Evolutionary conservation across 768 basidiomycete species (phyloP), one percentile per base, ranked within the genome.

Genomic region (Boletus rubropictus): DNA sequence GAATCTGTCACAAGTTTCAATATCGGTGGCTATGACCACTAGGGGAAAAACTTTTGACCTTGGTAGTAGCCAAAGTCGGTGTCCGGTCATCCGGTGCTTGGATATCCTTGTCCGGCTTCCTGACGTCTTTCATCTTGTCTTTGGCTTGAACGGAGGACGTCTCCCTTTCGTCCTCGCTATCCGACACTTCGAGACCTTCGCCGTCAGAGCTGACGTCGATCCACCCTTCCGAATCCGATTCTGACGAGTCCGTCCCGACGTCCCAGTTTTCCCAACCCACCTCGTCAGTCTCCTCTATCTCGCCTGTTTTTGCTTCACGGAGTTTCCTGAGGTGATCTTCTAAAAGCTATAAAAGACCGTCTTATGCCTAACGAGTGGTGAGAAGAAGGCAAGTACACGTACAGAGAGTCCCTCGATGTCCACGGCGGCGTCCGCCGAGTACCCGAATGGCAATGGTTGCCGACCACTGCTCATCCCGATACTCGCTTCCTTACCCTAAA

Each of bases 371-470:
- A 17, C n/a, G n/a, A 17, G 4, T 31, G n/a, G 20, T 12, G 14
- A 24, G 27, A 15, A 39, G 2, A 32, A 17, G 12, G 6, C 25
- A 27, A n/a, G 17, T 0, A 28, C 12, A 72, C 86, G 35, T 66
- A 94, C 89, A 51, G 81, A 74, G 52, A 99, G 75, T 37, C 93
- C 96, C 44, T 94, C 92, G 51, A 99, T 95, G 53, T 90, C 86
- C 37, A 83, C 79, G 1, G 86, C 84, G 5, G 82, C 82, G 40
- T 82, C 76, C 2, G 78, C 73, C 48, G 74, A 75, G 58, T 95
- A 86, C 17, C 96, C 95, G 60, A 84, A 99, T 2, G 88, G 85
- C 37, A 89, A 69, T 15, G 84, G 84, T 58, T 83, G 79, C 25
- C 61, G 69, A 25, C 82, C 87, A 34, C 65, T 67, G n/a, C 73